These are phyloP conservation scores for Parafenestella ontariensis DNA, from an alignment of 2,329 filamentous ascomycete genomes.

Conservation along the genomic window DNA sequence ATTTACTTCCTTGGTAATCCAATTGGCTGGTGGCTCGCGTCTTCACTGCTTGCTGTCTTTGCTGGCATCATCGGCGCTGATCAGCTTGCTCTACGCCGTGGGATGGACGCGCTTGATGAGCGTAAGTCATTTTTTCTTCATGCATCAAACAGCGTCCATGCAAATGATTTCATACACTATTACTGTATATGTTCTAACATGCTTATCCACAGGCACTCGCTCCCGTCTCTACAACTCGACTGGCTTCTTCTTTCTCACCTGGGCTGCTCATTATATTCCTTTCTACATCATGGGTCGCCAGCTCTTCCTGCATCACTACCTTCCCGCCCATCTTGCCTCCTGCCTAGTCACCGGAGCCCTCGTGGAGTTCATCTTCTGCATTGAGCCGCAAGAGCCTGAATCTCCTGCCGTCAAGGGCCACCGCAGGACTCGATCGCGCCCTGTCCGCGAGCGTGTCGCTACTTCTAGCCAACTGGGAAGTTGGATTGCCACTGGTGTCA, in stretches of 20 bases:
- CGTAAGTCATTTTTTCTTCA: constrained; percentile 69
- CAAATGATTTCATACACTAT: not conserved
- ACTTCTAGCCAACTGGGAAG: constrained; percentile 77
- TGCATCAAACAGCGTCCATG: not conserved
- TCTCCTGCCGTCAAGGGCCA: constrained; percentile 45
- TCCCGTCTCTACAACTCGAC: constrained; percentile 97
- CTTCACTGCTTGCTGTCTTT: constrained; percentile 90
- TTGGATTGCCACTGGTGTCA: constrained; percentile 79
- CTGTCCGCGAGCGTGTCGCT: constrained; percentile 81
- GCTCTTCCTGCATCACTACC: constrained; percentile 96
- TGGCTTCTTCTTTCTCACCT: constrained; percentile 98
- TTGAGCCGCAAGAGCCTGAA: constrained; percentile 70
- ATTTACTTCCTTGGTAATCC: constrained; percentile 99
- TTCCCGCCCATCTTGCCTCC: constrained; percentile 92
- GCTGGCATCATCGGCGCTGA: constrained; percentile 91
- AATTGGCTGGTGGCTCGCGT: constrained; percentile 95
- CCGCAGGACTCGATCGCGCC: constrained; percentile 63
- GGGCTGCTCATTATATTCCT: constrained; percentile 96
- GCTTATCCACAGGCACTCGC: constrained; percentile 70
- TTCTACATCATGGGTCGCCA: constrained; percentile 99
- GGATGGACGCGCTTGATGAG: constrained; percentile 89
- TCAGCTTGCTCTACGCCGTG: constrained; percentile 89
- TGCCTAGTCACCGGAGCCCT: constrained; percentile 88
- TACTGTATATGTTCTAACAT: constrained; percentile 16
- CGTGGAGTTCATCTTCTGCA: constrained; percentile 94